phyloP scores from a whole-genome alignment of 2,329 filamentous ascomycete genomes.

The Gliomastix tumulicola region DNA sequence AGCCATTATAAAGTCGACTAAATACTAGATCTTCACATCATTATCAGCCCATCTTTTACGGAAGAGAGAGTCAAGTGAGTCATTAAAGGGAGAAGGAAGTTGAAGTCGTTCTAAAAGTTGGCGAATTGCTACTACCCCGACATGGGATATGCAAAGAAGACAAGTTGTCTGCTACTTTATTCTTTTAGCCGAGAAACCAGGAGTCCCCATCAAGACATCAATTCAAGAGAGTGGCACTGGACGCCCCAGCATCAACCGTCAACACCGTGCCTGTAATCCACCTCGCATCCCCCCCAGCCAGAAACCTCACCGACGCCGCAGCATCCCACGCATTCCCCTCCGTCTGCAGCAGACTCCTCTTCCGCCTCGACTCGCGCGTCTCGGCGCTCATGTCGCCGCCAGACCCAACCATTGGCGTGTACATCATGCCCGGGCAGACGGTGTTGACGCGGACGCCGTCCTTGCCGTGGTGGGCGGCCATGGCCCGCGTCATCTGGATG shows the following conservation, averaged over 20 bases:
- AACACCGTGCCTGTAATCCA: constrained; percentile 35
- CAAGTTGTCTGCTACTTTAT: too few relatives aligned
- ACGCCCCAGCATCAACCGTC: constrained; percentile 33
- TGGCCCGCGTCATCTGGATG: constrained; percentile 43
- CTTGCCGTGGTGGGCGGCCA: constrained; percentile 40
- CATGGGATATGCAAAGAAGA: too few relatives aligned
- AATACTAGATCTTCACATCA: too few relatives aligned
- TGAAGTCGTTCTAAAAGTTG: too few relatives aligned
- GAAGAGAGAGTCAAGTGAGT: too few relatives aligned
- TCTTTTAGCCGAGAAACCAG: too few relatives aligned
- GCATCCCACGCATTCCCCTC: constrained; percentile 37
- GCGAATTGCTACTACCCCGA: too few relatives aligned
- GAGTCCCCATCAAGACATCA: too few relatives aligned
- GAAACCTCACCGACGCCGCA: constrained; percentile 28
- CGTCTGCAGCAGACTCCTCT: constrained; percentile 28
- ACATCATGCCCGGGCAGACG: constrained; percentile 40
- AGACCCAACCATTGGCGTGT: constrained; percentile 37
- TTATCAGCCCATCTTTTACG: too few relatives aligned
- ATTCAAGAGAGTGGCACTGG: constrained; percentile 16
- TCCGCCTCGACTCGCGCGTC: constrained; percentile 24
- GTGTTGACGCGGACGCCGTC: constrained; percentile 42
- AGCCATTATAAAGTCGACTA: too few relatives aligned
- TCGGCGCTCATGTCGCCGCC: constrained; percentile 31
- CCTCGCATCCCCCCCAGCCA: constrained; percentile 29
- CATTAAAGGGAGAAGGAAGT: too few relatives aligned